Evolutionary conservation across 352 stramenopile species (phyloP).

Genomic region (Phytophthora constricta): DNA sequence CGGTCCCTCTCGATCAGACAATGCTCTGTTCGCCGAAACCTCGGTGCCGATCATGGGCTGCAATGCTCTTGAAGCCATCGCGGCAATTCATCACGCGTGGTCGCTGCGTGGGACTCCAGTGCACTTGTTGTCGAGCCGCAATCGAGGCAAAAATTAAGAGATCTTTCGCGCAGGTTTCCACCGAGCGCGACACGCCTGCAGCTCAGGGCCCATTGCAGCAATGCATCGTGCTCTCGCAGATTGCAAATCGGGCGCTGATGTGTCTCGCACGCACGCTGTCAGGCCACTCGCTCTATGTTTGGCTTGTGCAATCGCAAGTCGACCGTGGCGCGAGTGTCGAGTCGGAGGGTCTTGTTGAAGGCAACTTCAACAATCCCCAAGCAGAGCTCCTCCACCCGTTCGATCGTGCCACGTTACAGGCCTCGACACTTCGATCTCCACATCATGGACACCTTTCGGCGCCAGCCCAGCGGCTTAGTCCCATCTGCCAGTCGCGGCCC

Average conservation of each 20-base stretch:
- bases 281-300: not conserved
- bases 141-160: slow-evolving; percentile 4
- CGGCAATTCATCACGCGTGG: slow-evolving; percentile 22
- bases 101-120: slow-evolving; percentile 10
- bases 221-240: not conserved
- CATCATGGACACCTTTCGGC: slow-evolving; percentile 32
- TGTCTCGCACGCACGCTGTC: not conserved
- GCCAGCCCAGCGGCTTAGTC: slow-evolving; percentile 25
- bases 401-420: not conserved
- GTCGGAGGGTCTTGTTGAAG: slow-evolving; percentile 4
- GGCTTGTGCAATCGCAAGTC: not conserved
- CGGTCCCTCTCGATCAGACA: slow-evolving; percentile 31
- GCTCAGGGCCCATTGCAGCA: not conserved
- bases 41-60: slow-evolving; percentile 20
- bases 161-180: slow-evolving; percentile 12
- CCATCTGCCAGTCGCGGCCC: slow-evolving; percentile 4
- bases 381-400: not conserved
- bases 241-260: not conserved
- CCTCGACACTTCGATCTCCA: no score
- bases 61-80: slow-evolving; percentile 8
- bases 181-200: not conserved
- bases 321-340: no score
- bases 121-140: slow-evolving; percentile 12
- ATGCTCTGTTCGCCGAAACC: slow-evolving; percentile 38
- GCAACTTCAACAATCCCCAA: slow-evolving; percentile 8